phyloP scores from a whole-genome alignment of 495 filamentous ascomycete genomes.

The Penicillium egyptiacum region DNA sequence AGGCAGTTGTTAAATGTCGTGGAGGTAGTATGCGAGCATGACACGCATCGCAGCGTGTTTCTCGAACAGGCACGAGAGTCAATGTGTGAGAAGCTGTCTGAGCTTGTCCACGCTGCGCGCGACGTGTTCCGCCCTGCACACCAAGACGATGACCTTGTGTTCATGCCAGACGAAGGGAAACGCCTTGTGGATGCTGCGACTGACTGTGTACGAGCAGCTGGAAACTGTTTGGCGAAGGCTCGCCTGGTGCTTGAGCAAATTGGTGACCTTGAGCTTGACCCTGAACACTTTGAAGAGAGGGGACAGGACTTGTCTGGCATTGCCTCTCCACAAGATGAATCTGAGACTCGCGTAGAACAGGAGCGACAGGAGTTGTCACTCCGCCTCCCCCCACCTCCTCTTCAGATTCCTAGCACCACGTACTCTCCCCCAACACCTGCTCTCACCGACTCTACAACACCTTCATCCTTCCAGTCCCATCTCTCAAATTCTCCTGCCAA shows the following conservation, averaged over 20 bases:
- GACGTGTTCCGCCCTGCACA: slow-evolving; percentile 68
- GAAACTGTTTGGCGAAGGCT: slow-evolving; percentile 85
- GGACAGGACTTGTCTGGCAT: slow-evolving; percentile 15
- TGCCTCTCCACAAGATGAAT: slow-evolving; percentile 12
- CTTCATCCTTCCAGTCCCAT: slow-evolving; percentile 44
- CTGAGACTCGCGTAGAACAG: slow-evolving; percentile 21
- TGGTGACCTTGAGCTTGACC: slow-evolving; percentile 88
- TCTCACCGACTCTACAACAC: slow-evolving; percentile 45
- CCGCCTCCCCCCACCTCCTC: slow-evolving; percentile 44
- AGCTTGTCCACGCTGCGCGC: slow-evolving; percentile 75
- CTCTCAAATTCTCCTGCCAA: slow-evolving; percentile 20
- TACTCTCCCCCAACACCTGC: slow-evolving; percentile 40
- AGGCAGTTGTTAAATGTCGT: slow-evolving; percentile 73
- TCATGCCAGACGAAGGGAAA: slow-evolving; percentile 78
- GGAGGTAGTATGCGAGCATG: slow-evolving; percentile 80
- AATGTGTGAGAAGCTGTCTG: slow-evolving; percentile 77
- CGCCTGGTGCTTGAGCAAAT: slow-evolving; percentile 83
- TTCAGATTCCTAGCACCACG: slow-evolving; percentile 40
- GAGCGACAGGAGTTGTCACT: slow-evolving; percentile 31
- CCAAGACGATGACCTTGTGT: slow-evolving; percentile 66
- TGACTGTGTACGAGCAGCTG: slow-evolving; percentile 83
- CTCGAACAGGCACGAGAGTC: slow-evolving; percentile 69
- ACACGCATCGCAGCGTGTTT: slow-evolving; percentile 59
- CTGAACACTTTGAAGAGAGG: slow-evolving; percentile 48
- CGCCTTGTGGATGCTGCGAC: slow-evolving; percentile 79